Percentiles rank a stretch among this genome's conserved stretches.
phyloP scores from a whole-genome alignment of 169 alveolate species.

The Toxoplasma gondii region DNA sequence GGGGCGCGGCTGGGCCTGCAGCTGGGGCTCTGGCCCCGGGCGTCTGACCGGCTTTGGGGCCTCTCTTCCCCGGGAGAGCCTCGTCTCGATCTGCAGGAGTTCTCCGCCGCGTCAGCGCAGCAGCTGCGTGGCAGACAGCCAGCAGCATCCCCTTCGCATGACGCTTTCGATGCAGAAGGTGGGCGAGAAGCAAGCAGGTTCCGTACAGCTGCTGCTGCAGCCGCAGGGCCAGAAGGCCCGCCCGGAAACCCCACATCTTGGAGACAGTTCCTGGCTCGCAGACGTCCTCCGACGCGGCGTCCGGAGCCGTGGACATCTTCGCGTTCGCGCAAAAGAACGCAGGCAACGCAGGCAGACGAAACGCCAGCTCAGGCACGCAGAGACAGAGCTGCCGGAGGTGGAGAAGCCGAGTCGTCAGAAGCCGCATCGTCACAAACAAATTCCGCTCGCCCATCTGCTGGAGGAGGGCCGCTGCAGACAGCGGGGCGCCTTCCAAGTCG shows the following conservation, averaged over 20 bases:
- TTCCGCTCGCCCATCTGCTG: constrained; percentile 23
- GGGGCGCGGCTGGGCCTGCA: not conserved
- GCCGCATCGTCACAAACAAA: not conserved
- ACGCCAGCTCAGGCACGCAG: not conserved
- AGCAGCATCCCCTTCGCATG: constrained; percentile 9
- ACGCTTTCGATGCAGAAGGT: constrained; percentile 49
- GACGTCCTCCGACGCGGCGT: not conserved
- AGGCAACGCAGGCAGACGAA: not conserved
- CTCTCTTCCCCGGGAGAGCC: constrained; percentile 24
- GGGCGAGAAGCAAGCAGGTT: constrained; percentile 59
- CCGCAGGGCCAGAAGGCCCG: constrained; percentile 15
- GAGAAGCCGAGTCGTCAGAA: not conserved
- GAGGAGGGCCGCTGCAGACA: not conserved
- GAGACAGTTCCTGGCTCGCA: not conserved
- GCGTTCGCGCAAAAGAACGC: not conserved
- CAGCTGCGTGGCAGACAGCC: not conserved
- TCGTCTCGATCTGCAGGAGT: not conserved
- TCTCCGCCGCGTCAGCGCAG: not conserved
- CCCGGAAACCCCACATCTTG: constrained; percentile 10
- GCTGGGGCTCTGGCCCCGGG: not conserved
- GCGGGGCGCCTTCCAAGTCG: not conserved
- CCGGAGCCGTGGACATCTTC: not conserved
- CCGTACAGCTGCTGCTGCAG: constrained; percentile 65
- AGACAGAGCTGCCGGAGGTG: constrained; percentile 16
- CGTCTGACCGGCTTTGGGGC: not conserved